phyloP scores from a whole-genome alignment of 257 asterid species.

The Jacaranda copaia region DNA sequence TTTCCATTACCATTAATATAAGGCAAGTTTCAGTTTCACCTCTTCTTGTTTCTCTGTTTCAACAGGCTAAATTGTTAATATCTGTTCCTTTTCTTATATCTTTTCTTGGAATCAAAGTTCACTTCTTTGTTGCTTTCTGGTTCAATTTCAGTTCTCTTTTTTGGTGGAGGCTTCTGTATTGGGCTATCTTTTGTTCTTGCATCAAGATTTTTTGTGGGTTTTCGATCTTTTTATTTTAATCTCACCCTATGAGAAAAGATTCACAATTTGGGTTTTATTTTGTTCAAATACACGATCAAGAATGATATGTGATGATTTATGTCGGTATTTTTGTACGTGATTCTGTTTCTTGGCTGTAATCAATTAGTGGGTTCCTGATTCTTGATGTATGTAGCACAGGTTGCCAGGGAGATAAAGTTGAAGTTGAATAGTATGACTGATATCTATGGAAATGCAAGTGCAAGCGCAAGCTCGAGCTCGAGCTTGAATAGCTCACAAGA shows the following conservation, averaged over 20 bases:
- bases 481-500: conserved; percentile 78
- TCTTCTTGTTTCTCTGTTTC: background rate
- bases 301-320: conserved; percentile 23
- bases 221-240: conserved; percentile 8
- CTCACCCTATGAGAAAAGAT: conserved; percentile 11
- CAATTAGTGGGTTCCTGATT: conserved; percentile 25
- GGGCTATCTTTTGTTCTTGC: conserved; percentile 17
- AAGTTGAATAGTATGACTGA: conserved; percentile 53
- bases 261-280: conserved; percentile 9
- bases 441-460: conserved; percentile 52
- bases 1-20: background rate
- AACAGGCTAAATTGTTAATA: conserved; percentile 18
- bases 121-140: conserved; percentile 36
- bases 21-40: conserved; percentile 32
- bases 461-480: conserved; percentile 77
- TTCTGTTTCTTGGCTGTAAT: conserved; percentile 26
- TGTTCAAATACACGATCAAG: conserved; percentile 26
- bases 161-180: conserved; percentile 2
- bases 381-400: conserved; percentile 29
- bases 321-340: background rate
- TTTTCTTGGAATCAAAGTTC: conserved; percentile 39
- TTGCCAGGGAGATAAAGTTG: conserved; percentile 32
- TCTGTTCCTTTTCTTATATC: background rate
- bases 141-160: conserved; percentile 31
- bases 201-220: conserved; percentile 35